Conservation (phyloP, 495 filamentous ascomycete species). For the Talaromyces thailandensis region DNA sequence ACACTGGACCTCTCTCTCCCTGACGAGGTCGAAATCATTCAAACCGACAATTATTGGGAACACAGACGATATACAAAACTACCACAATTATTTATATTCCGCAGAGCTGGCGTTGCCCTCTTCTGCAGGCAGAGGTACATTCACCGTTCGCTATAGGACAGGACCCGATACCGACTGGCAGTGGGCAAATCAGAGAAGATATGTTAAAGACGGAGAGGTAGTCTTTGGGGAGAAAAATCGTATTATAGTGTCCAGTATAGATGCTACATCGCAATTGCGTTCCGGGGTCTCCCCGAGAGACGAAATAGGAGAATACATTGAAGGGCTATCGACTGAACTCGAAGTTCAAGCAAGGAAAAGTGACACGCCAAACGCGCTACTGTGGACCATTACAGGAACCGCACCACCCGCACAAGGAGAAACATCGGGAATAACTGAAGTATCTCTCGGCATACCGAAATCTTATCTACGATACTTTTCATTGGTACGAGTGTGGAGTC, state of each 20-base stretch:
- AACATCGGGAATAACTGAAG: constrained; percentile 42
- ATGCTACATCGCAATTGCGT: constrained; percentile 6
- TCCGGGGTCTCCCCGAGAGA: constrained; percentile 18
- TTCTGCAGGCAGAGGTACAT: constrained; percentile 35
- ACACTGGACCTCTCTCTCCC: constrained; percentile 29
- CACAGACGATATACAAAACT: constrained; percentile 10
- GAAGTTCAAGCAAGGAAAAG: constrained; percentile 46
- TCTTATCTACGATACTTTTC: constrained; percentile 58
- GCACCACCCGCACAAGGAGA: constrained; percentile 45
- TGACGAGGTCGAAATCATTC: constrained; percentile 16
- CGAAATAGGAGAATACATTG: constrained; percentile 52
- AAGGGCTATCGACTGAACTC: constrained; percentile 47
- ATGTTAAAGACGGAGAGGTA: constrained; percentile 53
- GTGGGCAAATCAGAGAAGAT: constrained; percentile 62
- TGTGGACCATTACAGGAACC: constrained; percentile 59
- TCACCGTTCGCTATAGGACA: constrained; percentile 69
- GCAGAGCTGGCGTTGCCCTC: constrained; percentile 25
- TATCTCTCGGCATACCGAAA: constrained; percentile 57
- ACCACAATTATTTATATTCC: constrained; percentile 30
- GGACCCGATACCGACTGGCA: constrained; percentile 50
- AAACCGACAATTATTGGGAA: constrained; percentile 25
- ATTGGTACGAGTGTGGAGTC: constrained; percentile 65
- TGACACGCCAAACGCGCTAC: constrained; percentile 58
- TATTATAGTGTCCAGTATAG: not conserved
- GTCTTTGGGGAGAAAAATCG: constrained; percentile 28